Conservation (phyloP, 2,329 filamentous ascomycete genomes). For the Microsporum ferrugineum region DNA sequence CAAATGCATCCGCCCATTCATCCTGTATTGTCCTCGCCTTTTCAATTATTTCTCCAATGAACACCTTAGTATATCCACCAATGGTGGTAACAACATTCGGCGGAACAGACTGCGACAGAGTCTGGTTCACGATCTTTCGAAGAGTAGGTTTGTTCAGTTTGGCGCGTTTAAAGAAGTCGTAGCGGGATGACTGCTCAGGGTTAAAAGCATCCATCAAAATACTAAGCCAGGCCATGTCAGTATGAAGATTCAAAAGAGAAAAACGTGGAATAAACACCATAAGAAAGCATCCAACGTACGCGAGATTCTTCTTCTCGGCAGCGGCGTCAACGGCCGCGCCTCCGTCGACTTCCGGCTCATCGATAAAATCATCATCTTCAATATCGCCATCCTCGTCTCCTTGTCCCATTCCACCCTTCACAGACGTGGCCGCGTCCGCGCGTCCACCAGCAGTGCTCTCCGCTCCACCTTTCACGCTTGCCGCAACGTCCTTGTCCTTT, state of each 20-base stretch:
- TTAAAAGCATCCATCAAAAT: constrained; percentile 39
- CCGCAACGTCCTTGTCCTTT: constrained; percentile 21
- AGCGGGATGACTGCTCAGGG: constrained; percentile 37
- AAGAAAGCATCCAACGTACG: constrained; percentile 25
- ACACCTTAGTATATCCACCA: constrained; percentile 54
- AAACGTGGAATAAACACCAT: neutral
- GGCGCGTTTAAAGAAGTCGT: constrained; percentile 39
- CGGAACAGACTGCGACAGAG: constrained; percentile 55
- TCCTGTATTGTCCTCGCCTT: constrained; percentile 52
- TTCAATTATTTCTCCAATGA: constrained; percentile 55
- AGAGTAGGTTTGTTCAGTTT: constrained; percentile 42
- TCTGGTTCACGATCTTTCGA: constrained; percentile 52
- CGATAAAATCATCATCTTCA: constrained; percentile 40
- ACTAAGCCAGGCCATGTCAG: constrained; percentile 21
- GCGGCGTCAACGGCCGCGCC: constrained; percentile 40
- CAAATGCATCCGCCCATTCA: constrained; percentile 39
- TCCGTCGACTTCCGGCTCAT: constrained; percentile 39
- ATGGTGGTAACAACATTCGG: constrained; percentile 53
- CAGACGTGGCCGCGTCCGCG: constrained; percentile 15
- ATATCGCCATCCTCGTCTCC: constrained; percentile 36
- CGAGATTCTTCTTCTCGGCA: constrained; percentile 41
- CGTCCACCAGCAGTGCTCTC: constrained; percentile 21
- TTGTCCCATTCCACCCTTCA: constrained; percentile 16
- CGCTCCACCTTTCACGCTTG: constrained; percentile 19
- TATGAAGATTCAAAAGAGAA: neutral